Percentiles rank a stretch among this genome's conserved stretches.
Evolutionary conservation across 345 rosid genomes (phyloP).

Genomic region (Eucalyptus fibrosa): DNA sequence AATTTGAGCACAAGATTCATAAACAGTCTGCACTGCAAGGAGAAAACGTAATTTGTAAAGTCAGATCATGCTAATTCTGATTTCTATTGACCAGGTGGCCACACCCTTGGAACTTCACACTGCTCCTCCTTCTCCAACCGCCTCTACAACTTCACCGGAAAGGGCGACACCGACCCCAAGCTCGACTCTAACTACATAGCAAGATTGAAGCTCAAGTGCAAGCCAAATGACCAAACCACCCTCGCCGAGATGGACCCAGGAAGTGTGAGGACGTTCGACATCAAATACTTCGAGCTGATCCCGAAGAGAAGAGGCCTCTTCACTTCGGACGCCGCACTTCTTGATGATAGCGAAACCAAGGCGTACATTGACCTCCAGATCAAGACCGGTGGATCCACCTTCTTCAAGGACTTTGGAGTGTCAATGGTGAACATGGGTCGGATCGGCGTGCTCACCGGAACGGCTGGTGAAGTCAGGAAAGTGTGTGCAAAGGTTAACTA

Average conservation of each 20-base stretch:
- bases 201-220: conserved; percentile 19
- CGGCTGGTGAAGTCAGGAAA: conserved; percentile 38
- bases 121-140: conserved; percentile 32
- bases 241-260: conserved; percentile 67
- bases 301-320: conserved; percentile 47
- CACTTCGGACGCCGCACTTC: conserved; percentile 49
- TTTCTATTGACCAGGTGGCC: conserved; percentile 19
- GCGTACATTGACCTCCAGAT: conserved; percentile 24
- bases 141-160: conserved; percentile 67
- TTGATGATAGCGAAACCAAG: conserved; percentile 24
- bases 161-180: conserved; percentile 35
- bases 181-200: conserved; percentile 21
- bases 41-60: background rate
- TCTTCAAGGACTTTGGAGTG: conserved; percentile 43
- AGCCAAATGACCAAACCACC: conserved; percentile 24
- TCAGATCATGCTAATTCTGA: background rate
- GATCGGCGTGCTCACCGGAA: conserved; percentile 43
- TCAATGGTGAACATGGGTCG: conserved; percentile 68
- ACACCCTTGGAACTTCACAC: conserved; percentile 51
- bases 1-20: background rate
- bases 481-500: conserved; percentile 40
- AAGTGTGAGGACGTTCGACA: conserved; percentile 46
- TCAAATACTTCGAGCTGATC: conserved; percentile 24
- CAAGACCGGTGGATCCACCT: conserved; percentile 1
- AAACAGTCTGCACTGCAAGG: background rate